Evolutionary conservation across 495 filamentous ascomycete species (phyloP).

Genomic region (Neurospora hispaniola): DNA sequence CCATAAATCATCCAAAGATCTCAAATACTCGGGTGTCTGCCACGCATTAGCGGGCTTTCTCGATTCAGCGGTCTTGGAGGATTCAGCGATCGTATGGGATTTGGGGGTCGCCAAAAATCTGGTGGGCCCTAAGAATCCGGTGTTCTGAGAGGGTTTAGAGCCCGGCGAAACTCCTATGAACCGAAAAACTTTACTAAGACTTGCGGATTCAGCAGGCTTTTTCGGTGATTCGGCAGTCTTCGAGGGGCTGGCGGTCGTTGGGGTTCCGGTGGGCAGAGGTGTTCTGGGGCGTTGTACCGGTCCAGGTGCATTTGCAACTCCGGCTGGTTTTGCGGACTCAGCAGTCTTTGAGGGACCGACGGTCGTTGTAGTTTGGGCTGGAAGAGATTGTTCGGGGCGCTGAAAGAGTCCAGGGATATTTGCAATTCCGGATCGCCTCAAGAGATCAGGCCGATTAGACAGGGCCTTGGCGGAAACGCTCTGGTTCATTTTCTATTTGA

Average conservation of each 20-base stretch:
- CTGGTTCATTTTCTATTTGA: not conserved
- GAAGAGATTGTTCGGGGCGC: not conserved
- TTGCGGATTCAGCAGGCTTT: not conserved
- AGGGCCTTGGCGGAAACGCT: not conserved
- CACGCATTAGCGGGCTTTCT: not conserved
- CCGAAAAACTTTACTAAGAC: not conserved
- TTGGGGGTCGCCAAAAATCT: not conserved
- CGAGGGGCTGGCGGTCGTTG: not conserved
- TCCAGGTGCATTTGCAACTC: not conserved
- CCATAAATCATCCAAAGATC: not conserved
- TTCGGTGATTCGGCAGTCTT: not conserved
- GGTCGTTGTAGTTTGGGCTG: not conserved
- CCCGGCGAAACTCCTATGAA: not conserved
- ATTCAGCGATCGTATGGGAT: not conserved
- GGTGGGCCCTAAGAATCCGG: not conserved
- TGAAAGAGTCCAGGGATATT: not conserved
- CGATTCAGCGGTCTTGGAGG: not conserved
- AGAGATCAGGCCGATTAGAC: not conserved
- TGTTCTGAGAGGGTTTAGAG: not conserved
- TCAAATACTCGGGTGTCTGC: not conserved
- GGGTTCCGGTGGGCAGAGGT: not conserved
- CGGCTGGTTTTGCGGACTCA: not conserved
- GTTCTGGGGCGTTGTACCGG: not conserved
- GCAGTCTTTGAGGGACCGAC: not conserved
- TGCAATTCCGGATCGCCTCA: not conserved